Conservation (phyloP, 1,139 yeast species). For the Scheffersomyces segobiensis region DNA sequence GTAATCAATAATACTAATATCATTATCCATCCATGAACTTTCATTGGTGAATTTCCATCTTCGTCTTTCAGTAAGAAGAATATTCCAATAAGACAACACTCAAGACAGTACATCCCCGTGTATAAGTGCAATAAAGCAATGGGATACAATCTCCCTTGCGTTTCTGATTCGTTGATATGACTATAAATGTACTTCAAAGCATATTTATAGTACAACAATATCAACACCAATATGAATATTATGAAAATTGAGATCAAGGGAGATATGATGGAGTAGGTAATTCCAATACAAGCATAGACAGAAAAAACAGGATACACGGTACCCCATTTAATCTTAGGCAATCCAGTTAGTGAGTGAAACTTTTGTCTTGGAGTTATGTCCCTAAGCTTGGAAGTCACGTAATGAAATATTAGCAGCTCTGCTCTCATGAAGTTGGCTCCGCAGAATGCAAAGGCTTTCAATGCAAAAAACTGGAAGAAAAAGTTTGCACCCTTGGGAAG, state of each 20-base stretch:
- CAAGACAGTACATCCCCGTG: conserved; percentile 78
- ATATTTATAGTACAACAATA: conserved; percentile 69
- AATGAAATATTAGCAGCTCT: conserved; percentile 43
- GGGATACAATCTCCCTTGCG: conserved; percentile 71
- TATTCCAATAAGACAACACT: conserved; percentile 73
- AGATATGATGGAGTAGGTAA: conserved; percentile 74
- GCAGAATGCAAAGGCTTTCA: conserved; percentile 72
- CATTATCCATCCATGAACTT: conserved; percentile 50
- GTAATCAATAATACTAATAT: conserved; percentile 38
- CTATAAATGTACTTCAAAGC: conserved; percentile 56
- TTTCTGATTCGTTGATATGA: conserved; percentile 55
- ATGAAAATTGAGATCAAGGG: conserved; percentile 73
- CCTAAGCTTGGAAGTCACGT: conserved; percentile 34
- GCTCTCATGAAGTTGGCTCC: conserved; percentile 67
- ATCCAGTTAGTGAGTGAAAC: conserved; percentile 42
- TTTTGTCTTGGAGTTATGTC: conserved; percentile 64
- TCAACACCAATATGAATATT: conserved; percentile 55
- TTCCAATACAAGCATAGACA: conserved; percentile 72
- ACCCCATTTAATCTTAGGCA: conserved; percentile 68
- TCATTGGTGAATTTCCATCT: conserved; percentile 32
- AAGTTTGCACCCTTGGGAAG: conserved; percentile 82
- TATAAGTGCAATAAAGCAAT: conserved; percentile 72
- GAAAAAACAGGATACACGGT: conserved; percentile 74
- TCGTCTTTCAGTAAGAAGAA: conserved; percentile 59
- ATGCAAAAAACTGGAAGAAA: conserved; percentile 69